Base-by-base conservation (phyloP, 2,329 filamentous ascomycete species). In the Diplocarpon rosae region DNA sequence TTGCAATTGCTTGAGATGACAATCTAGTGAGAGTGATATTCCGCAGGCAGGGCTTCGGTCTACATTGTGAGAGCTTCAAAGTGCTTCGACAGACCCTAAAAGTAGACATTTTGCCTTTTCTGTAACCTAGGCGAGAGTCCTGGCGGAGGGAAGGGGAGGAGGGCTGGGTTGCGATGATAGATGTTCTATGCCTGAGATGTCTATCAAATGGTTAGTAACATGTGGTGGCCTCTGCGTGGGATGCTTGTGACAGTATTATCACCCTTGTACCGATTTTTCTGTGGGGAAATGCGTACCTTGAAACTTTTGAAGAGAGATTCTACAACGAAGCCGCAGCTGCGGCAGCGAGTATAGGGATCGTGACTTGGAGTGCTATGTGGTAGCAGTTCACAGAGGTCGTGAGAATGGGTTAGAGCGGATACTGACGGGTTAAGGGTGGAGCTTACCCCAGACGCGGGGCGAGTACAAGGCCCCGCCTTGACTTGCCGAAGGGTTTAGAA, bases 1-100 rank as follows among this genome's bases (percentile, higher is more conserved):
- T 87, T 47, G 89, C 83, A 55, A 84, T 71, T 28, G 46, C 40
- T 36, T 58, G 51, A 31, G 46, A 43, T 28, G 51, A 20, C 35
- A 31, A 20, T 39, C 44, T 20, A 12, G 43, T 34, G 45, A 51
- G 39, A 56, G 50, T 43, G 53, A 56, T 47, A 56, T 47, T 27
- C 37, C 37, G 47, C 52, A 43, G 56, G 51, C 48, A 59, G 59
- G 57, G 59, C 62, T 54, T 64, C 56, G 49, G 50, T 50, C 60
- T 66, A 64, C 67, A 66, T 52, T 65, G 65, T 39, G 70, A 65
- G 46, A 73, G 60, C 42, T 61, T 60, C 31, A 69, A 47, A 29
- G 69, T 65, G 54, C 69, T 67, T 51, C 67, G 65, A 31, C 70
- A 68, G 43, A 66, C 66, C 53, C 69, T 62, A 46, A 68, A 62